A percentile compares a stretch with the other conserved stretches of the same genome.
Evolutionary conservation across 2,329 filamentous ascomycete genomes (phyloP).

Genomic region (Paramyrothecium roridum): DNA sequence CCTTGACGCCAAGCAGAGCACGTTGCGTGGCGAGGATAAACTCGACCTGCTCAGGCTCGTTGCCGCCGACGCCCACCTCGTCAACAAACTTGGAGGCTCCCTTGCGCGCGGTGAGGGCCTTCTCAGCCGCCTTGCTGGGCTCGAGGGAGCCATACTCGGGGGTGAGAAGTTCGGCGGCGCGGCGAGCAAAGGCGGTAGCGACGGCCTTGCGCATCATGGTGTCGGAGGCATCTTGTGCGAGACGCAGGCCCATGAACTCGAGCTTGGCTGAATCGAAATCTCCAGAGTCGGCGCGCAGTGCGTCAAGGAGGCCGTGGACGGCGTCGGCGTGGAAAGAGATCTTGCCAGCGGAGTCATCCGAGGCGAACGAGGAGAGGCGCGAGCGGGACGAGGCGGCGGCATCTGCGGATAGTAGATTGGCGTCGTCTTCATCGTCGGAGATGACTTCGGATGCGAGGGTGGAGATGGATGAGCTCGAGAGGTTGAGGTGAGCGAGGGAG

Average conservation of each 20-base stretch:
- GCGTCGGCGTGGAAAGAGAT: conserved; percentile 79
- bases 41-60: conserved; percentile 78
- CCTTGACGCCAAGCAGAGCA: conserved; percentile 65
- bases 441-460: conserved; percentile 63
- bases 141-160: conserved; percentile 51
- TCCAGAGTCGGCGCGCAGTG: conserved; percentile 68
- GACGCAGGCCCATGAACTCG: conserved; percentile 89
- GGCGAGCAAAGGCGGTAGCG: conserved; percentile 79
- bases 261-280: conserved; percentile 82
- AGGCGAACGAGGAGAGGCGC: conserved; percentile 69
- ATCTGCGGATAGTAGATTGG: conserved; percentile 49
- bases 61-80: conserved; percentile 60
- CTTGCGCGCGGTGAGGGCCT: conserved; percentile 51
- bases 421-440: conserved; percentile 64
- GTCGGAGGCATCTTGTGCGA: conserved; percentile 87
- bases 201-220: conserved; percentile 84
- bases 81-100: conserved; percentile 55
- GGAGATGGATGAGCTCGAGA: conserved; percentile 54
- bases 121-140: conserved; percentile 61
- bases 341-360: conserved; percentile 60
- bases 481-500: conserved; percentile 47
- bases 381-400: conserved; percentile 50
- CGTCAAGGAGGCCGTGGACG: conserved; percentile 81
- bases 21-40: conserved; percentile 80
- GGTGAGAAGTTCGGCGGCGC: conserved; percentile 66